Conservation (phyloP, 2,329 filamentous ascomycete species). For the Aspergillus niger region DNA sequence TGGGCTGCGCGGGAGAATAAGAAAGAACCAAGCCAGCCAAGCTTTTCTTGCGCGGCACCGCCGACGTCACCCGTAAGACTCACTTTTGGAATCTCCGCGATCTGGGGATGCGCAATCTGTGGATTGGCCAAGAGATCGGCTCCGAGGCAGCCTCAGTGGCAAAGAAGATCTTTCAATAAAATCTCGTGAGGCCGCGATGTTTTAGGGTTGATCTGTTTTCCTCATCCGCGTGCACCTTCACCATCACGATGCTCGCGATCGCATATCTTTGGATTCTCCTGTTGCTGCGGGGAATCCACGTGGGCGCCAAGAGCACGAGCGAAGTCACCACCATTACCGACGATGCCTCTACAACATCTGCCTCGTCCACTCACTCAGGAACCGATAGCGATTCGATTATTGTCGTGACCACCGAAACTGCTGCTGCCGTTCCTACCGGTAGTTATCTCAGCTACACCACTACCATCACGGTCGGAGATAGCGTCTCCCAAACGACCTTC, state of each 20-base stretch:
- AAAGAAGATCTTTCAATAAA: neutral
- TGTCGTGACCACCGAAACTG: slow-evolving; percentile 25
- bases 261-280: neutral
- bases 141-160: neutral
- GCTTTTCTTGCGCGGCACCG: neutral
- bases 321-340: neutral
- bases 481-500: neutral
- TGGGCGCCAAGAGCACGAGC: neutral
- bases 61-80: neutral
- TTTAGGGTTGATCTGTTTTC: neutral
- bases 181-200: neutral
- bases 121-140: neutral
- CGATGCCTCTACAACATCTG: neutral
- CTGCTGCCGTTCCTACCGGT: slow-evolving; percentile 39
- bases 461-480: slow-evolving; percentile 33
- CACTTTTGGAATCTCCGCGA: neutral
- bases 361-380: neutral
- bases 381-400: neutral
- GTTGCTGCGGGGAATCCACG: neutral
- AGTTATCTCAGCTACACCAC: slow-evolving; percentile 41
- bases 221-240: neutral
- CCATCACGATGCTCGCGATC: neutral
- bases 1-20: no score
- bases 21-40: neutral
- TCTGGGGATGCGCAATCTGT: neutral